Conservation (phyloP, 345 rosid species). For the Aethionema arabicum region DNA sequence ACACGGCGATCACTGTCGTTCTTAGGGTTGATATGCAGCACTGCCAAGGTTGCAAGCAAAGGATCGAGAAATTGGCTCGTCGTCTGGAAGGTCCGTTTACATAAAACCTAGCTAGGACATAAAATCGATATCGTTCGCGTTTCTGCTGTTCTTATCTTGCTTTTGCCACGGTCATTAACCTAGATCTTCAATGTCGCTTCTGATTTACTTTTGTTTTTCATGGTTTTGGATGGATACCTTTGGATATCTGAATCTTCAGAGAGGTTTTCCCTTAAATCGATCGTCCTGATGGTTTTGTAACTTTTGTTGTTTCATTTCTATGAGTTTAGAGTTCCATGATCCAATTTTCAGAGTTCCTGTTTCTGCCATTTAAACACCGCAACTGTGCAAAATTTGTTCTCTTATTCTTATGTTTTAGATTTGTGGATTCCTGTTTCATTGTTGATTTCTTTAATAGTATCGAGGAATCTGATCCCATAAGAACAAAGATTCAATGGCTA, state of each 20-base stretch:
- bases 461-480: not conserved
- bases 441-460: not conserved
- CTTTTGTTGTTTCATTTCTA: not conserved
- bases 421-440: conserved; percentile 19
- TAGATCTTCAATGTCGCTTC: conserved; percentile 5
- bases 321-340: not conserved
- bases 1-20: conserved; percentile 20
- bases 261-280: not conserved
- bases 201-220: not conserved
- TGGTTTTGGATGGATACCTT: not conserved
- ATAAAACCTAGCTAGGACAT: conserved; percentile 15
- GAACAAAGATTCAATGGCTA: not conserved
- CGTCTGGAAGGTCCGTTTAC: conserved; percentile 15
- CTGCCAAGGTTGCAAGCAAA: conserved; percentile 27
- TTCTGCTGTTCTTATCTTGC: not conserved
- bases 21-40: conserved; percentile 28
- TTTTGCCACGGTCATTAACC: not conserved
- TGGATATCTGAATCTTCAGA: not conserved
- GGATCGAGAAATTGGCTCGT: conserved; percentile 24
- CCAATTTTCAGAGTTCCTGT: conserved; percentile 1
- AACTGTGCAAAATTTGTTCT: not conserved
- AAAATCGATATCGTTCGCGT: conserved; percentile 2
- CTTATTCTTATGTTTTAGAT: conserved; percentile 3
- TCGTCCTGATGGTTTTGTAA: not conserved
- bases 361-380: not conserved